Conservation (phyloP, 495 filamentous ascomycete genomes). For the Aspergillus sclerotioniger region DNA sequence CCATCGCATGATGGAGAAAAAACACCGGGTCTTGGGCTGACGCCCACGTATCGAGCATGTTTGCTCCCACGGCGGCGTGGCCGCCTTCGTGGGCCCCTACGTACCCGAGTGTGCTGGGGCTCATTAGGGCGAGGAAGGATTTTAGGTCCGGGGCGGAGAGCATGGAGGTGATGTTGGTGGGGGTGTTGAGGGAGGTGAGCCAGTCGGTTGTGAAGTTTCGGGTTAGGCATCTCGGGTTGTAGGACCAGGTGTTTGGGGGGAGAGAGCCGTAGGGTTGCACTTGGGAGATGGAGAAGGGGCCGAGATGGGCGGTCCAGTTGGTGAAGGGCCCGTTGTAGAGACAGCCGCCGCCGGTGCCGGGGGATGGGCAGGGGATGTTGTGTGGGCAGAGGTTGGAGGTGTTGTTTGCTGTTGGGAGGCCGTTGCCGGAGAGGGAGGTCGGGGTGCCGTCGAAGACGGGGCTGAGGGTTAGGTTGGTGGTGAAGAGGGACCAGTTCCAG, state of each 20-base stretch:
- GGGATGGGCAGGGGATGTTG: slow-evolving; percentile 23
- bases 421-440: slow-evolving; percentile 48
- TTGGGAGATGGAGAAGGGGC: slow-evolving; percentile 43
- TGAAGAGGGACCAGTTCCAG: slow-evolving; percentile 50
- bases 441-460: slow-evolving; percentile 48
- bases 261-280: slow-evolving; percentile 21
- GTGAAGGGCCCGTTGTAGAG: slow-evolving; percentile 57
- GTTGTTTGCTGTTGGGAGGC: slow-evolving; percentile 30
- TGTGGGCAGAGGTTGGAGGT: slow-evolving; percentile 23
- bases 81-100: slow-evolving; percentile 29
- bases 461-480: slow-evolving; percentile 31
- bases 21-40: slow-evolving; percentile 52
- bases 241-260: slow-evolving; percentile 28
- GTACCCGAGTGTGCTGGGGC: slow-evolving; percentile 22
- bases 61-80: slow-evolving; percentile 27
- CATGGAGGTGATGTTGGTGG: slow-evolving; percentile 15
- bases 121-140: slow-evolving; percentile 26
- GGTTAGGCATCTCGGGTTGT: slow-evolving; percentile 64
- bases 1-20: slow-evolving; percentile 55
- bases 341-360: slow-evolving; percentile 63
- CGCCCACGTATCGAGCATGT: slow-evolving; percentile 31
- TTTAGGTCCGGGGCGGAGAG: slow-evolving; percentile 16
- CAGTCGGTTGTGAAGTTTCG: slow-evolving; percentile 30
- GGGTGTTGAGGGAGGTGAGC: slow-evolving; percentile 22
- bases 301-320: slow-evolving; percentile 39